Evolutionary conservation across 2,329 filamentous ascomycete species (phyloP).

Genomic region (Exophiala spinifera): DNA sequence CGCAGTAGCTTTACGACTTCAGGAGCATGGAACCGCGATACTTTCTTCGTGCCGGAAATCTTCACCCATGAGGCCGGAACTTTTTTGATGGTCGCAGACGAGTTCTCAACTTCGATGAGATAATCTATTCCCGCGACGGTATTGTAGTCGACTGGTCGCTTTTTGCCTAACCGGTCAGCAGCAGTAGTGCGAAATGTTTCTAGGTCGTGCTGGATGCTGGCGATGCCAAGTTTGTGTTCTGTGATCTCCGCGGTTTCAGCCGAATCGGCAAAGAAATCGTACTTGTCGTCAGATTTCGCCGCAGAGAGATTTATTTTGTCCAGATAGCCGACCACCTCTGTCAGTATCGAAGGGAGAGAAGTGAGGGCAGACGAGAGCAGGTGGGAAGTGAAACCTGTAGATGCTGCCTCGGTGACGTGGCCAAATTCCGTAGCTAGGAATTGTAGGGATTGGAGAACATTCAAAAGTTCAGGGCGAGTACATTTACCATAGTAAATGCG

Average conservation of each 20-base stretch:
- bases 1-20: slow-evolving; percentile 78
- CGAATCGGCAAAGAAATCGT: slow-evolving; percentile 83
- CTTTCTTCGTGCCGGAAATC: slow-evolving; percentile 88
- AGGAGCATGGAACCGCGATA: slow-evolving; percentile 90
- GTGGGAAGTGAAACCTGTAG: slow-evolving; percentile 69
- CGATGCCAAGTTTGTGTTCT: slow-evolving; percentile 85
- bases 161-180: slow-evolving; percentile 68
- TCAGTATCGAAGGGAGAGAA: slow-evolving; percentile 71
- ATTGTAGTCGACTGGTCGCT: slow-evolving; percentile 68
- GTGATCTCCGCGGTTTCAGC: slow-evolving; percentile 86
- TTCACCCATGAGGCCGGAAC: slow-evolving; percentile 95
- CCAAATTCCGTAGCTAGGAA: slow-evolving; percentile 74
- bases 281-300: slow-evolving; percentile 85
- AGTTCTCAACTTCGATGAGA: slow-evolving; percentile 85
- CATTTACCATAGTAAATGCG: slow-evolving; percentile 98
- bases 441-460: slow-evolving; percentile 80
- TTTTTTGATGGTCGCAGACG: slow-evolving; percentile 65
- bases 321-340: slow-evolving; percentile 70
- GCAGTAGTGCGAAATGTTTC: slow-evolving; percentile 71
- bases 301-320: slow-evolving; percentile 82
- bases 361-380: slow-evolving; percentile 70
- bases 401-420: slow-evolving; percentile 60
- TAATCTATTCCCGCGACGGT: slow-evolving; percentile 91
- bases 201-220: slow-evolving; percentile 85
- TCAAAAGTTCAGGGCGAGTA: slow-evolving; percentile 80